Percentiles rank a stretch among this genome's conserved stretches.
These are phyloP conservation scores for Fistulinella staudtii DNA, from an alignment of 1,284 basidiomycete species.

Conservation along the genomic window DNA sequence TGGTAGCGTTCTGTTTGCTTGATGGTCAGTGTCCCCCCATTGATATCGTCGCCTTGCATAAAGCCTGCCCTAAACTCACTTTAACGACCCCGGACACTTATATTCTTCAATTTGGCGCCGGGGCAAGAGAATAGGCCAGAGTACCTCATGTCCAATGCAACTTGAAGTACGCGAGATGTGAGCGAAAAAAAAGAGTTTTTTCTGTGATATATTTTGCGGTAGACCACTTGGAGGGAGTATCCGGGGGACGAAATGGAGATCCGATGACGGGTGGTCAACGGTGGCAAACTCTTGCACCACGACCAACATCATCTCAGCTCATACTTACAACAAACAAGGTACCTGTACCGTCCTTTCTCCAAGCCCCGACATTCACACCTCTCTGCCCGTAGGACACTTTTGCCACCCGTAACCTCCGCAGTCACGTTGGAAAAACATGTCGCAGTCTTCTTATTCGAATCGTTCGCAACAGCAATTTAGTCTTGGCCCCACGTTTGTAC, in stretches of 20 bases:
- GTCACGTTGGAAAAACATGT: conserved; percentile 82
- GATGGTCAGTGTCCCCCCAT: conserved; percentile 9
- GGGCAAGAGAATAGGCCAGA: background rate
- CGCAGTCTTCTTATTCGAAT: conserved; percentile 64
- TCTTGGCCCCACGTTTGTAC: conserved; percentile 79
- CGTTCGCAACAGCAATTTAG: conserved; percentile 74
- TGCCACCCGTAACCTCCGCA: conserved; percentile 10
- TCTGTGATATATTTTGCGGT: background rate
- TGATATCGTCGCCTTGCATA: background rate
- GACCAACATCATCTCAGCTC: conserved; percentile 13
- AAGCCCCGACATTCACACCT: background rate
- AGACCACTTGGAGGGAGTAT: conserved; percentile 4
- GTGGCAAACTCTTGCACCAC: conserved; percentile 9
- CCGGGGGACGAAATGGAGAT: conserved; percentile 15
- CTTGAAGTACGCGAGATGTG: background rate
- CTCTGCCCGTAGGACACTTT: conserved; percentile 3
- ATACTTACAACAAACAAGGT: conserved; percentile 10
- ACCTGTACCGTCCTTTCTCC: background rate
- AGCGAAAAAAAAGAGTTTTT: background rate
- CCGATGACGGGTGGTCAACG: conserved; percentile 1
- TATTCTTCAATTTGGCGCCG: too few species aligned
- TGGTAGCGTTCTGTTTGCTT: conserved; percentile 16
- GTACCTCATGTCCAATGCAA: background rate
- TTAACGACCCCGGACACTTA: conserved; percentile 22
- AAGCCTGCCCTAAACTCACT: conserved; percentile 26